Percentiles rank a stretch among this genome's conserved stretches.
Conservation (phyloP, 1,139 yeast species). For the Blastobotrys petasosporus region DNA sequence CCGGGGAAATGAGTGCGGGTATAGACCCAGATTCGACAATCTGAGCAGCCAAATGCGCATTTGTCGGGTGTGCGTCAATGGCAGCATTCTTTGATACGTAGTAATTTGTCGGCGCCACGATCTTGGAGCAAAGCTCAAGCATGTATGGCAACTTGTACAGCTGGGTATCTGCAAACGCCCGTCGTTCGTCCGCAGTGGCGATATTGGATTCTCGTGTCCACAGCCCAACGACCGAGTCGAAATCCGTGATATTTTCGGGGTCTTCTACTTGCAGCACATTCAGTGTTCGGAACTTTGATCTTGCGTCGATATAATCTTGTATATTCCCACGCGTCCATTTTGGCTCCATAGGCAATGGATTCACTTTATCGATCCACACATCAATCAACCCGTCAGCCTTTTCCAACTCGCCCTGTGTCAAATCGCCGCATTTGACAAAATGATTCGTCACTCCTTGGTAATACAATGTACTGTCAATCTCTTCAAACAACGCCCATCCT, state of each 20-base stretch:
- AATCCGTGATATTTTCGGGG: constrained; percentile 17
- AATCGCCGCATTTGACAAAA: constrained; percentile 19
- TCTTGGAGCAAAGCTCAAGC: constrained; percentile 19
- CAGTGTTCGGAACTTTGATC: constrained; percentile 21
- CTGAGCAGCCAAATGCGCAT: constrained; percentile 13
- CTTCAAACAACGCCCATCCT: constrained; percentile 25
- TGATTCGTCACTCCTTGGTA: constrained; percentile 6
- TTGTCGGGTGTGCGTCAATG: constrained; percentile 6
- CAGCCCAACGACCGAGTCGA: constrained; percentile 16
- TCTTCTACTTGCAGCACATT: constrained; percentile 18
- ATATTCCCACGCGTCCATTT: constrained; percentile 27
- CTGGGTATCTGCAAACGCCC: constrained; percentile 14
- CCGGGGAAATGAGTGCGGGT: constrained; percentile 20
- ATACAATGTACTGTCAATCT: constrained; percentile 7
- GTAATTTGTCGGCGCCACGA: constrained; percentile 19
- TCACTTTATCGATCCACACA: constrained; percentile 20
- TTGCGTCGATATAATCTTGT: constrained; percentile 20
- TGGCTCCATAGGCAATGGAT: constrained; percentile 25
- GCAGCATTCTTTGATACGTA: constrained; percentile 15
- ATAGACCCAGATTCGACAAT: constrained; percentile 18
- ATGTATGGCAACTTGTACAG: constrained; percentile 13
- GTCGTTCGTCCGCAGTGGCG: constrained; percentile 14
- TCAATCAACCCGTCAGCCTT: constrained; percentile 17
- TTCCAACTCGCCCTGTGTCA: constrained; percentile 20
- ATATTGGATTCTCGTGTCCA: constrained; percentile 19